Conservation (phyloP, 495 filamentous ascomycete genomes). For the Chaetomium cochliodes region DNA sequence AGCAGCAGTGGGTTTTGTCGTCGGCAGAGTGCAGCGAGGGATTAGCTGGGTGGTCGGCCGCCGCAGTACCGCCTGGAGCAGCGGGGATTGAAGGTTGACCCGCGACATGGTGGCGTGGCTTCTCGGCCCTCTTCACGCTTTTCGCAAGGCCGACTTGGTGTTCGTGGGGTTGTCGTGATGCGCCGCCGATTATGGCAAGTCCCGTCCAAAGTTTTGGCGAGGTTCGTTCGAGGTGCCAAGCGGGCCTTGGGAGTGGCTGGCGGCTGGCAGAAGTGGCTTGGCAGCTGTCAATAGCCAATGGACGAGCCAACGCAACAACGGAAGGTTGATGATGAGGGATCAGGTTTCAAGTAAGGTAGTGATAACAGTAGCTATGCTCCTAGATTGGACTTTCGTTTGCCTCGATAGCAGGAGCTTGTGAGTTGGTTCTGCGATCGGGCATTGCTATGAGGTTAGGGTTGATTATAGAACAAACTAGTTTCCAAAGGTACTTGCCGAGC, state of each 20-base stretch:
- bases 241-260: neutral
- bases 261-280: conserved; percentile 12
- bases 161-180: conserved; percentile 12
- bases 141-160: neutral
- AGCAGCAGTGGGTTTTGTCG: conserved; percentile 9
- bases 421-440: no score
- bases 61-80: conserved; percentile 27
- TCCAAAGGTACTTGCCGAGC: neutral
- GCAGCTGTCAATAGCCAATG: conserved; percentile 11
- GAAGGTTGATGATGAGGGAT: neutral
- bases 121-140: neutral
- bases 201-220: conserved; percentile 17
- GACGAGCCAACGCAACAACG: neutral
- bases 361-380: no score
- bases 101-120: conserved; percentile 8
- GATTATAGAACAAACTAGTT: no score
- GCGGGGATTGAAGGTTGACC: conserved; percentile 19
- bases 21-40: conserved; percentile 5
- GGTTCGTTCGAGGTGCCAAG: conserved; percentile 11
- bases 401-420: no score
- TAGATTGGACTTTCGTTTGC: no score
- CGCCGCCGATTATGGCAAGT: conserved; percentile 10
- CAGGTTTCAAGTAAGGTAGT: no score
- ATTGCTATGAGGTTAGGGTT: no score
- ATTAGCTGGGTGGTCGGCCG: conserved; percentile 21